A percentile compares a stretch with the other conserved stretches of the same genome.
Evolutionary conservation across 768 basidiomycete genomes (phyloP).

Genomic region (Dentipellis fragilis): DNA sequence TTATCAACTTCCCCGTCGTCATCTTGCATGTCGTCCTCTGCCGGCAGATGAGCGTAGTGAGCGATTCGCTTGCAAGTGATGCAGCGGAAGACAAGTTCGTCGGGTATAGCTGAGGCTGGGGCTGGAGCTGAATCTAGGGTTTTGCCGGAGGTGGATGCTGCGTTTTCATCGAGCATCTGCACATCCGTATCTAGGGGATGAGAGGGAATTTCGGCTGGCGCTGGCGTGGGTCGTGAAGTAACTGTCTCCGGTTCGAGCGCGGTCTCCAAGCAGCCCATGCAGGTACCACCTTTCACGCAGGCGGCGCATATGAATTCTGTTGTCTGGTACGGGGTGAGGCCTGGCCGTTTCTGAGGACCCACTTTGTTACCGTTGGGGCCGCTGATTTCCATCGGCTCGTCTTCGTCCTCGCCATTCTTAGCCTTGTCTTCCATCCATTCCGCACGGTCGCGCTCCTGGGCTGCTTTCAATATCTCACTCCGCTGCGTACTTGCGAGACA

Average conservation of each 20-base stretch:
- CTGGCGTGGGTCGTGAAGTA: neutral
- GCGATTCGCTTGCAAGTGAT: conserved; percentile 71
- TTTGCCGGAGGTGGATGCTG: neutral
- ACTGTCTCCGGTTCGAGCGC: conserved; percentile 38
- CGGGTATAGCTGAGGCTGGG: conserved; percentile 10
- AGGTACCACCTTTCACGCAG: conserved; percentile 69
- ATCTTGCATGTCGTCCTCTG: conserved; percentile 26
- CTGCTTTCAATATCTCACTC: conserved; percentile 65
- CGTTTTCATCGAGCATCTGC: conserved; percentile 25
- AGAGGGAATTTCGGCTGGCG: conserved; percentile 1
- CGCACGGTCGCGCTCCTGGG: conserved; percentile 38
- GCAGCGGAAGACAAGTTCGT: conserved; percentile 70
- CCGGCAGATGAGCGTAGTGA: conserved; percentile 70
- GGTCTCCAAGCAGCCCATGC: conserved; percentile 61
- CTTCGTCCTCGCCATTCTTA: neutral
- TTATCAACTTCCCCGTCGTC: conserved; percentile 13
- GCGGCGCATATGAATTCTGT: conserved; percentile 74
- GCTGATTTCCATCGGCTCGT: neutral
- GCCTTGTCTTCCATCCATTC: conserved; percentile 24
- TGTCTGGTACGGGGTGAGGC: conserved; percentile 32
- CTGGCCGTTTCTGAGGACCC: conserved; percentile 3
- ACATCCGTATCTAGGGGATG: conserved; percentile 17
- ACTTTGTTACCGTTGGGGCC: neutral
- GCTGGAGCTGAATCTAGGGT: conserved; percentile 6
- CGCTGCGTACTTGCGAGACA: conserved; percentile 59